Base-by-base conservation (phyloP, 495 filamentous ascomycete genomes). In the Filosporella fistucella region DNA sequence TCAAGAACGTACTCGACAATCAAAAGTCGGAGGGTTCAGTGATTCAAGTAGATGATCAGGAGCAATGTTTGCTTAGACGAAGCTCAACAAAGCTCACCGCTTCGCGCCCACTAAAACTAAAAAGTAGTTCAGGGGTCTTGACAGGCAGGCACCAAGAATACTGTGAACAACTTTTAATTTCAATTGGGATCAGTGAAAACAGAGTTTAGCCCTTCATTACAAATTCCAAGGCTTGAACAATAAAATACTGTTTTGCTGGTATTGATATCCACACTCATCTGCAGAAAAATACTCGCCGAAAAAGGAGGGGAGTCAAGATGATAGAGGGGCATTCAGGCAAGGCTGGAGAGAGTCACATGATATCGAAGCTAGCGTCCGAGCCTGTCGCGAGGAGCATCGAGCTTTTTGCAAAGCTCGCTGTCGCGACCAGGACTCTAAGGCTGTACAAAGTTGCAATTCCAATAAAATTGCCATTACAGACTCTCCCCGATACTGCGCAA, bases 311-410 rank as follows among this genome's bases (percentile, higher is more conserved):
- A 21, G 35, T 5, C 10, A 16, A 5, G 35, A 21, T 21, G 5
- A 9, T 16, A 4, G 18, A 21, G 35, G 17, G 14, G 35, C 9
- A 5, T n/a, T n/a, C 16, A 12, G 28, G 32, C 45, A 24, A 54
- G 51, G 45, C 51, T 54, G 50, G n/a, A n/a, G n/a, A 44, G 20
- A 47, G 42, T 8, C 46, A 55, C 52, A 42, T 55, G 46, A 55
- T 17, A 8, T 2, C 40, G n/a, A 6, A 43, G 30, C 37, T 47
- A 45, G 23, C 38, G 21, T 6, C 26, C 45, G 29, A 35, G 42
- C 42, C 40, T 25, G 40, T 28, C 18, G 37, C 33, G 36, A 26
- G 16, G 28, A 32, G 33, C 26, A 30, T 21, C 46, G 40, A 30
- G 30, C 10, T 29, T 37, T 47, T 53, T 34, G 36, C n/a, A n/a